Base-by-base conservation (phyloP, 495 filamentous ascomycete genomes). In the Friedmanniomyces simplex region DNA sequence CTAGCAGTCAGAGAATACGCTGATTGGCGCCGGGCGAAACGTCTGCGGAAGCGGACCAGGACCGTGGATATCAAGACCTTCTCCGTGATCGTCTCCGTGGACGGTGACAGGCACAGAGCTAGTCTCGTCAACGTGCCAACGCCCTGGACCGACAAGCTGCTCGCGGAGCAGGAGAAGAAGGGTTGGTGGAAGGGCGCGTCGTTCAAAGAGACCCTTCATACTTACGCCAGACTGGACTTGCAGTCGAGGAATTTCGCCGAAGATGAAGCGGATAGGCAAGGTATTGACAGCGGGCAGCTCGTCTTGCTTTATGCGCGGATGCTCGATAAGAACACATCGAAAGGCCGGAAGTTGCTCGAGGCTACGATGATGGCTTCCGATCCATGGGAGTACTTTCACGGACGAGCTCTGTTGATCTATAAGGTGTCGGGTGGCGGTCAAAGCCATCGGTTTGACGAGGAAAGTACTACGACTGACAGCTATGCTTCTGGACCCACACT, bases 11-110 rank as follows among this genome's bases (percentile, higher is more conserved):
- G 34, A 46, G 25, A 37, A 24, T 43, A 43, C 39, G 4, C 39
- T 16, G 18, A 43, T 32, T 32, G 28, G 28, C 28, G 28, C 28
- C 28, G 28, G 28, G 10, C 39, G 39, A 43, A 60, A 68, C 60
- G 63, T 50, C 59, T 64, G 49, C 53, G 50, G 2, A 32, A 54
- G 28, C 50, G 63, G 48, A 56, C 65, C 6, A 43, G 39, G 5
- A 43, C 14, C 14, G 18, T 13, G 3, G 14, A 21, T 13, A 12
- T 21, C 20, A 21, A 20, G 24, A 52, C 34, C 22, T 52, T 52
- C 28, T 18, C 28, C 30, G 50, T 39, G 2, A 28, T 52, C 14
- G 18, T 52, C 2, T 34, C 50, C 18, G 50, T 52, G 12, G 50
- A 52, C 18, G 50, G 50, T 10, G 50, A 52, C 26, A 21, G 7